Conservation (phyloP, 495 filamentous ascomycete species). For the Chaetomium cochliodes region DNA sequence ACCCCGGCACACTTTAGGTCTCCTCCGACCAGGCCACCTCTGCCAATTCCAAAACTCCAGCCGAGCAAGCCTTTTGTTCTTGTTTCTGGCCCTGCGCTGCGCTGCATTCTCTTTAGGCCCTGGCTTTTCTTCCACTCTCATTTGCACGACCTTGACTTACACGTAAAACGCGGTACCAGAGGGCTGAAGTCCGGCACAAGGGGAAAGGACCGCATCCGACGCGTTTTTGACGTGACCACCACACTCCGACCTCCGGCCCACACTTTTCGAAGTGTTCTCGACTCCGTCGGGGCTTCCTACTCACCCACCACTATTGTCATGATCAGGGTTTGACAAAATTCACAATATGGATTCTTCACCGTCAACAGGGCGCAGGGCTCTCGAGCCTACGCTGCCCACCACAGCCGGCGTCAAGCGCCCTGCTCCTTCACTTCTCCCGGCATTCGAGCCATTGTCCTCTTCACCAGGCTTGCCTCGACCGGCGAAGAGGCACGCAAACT, state of each 20-base stretch:
- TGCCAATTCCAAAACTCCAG: conserved; percentile 14
- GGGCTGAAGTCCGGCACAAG: conserved; percentile 4
- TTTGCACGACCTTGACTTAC: conserved; percentile 20
- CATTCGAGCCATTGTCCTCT: conserved; percentile 89
- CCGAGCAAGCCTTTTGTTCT: background rate
- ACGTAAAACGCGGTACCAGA: conserved; percentile 21
- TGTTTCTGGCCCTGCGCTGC: conserved; percentile 14
- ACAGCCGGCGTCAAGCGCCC: conserved; percentile 71
- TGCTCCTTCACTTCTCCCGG: conserved; percentile 76
- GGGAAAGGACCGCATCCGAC: conserved; percentile 29
- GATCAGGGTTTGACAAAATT: conserved; percentile 24
- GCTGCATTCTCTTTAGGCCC: conserved; percentile 2
- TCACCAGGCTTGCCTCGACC: conserved; percentile 79
- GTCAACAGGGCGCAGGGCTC: conserved; percentile 21
- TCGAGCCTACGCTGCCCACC: conserved; percentile 45
- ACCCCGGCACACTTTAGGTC: conserved; percentile 27
- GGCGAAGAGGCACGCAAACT: conserved; percentile 64
- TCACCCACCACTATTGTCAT: conserved; percentile 25
- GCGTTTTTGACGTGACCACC: conserved; percentile 30
- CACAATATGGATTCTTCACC: conserved; percentile 38
- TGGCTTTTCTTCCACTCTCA: background rate
- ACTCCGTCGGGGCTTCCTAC: conserved; percentile 3
- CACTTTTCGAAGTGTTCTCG: conserved; percentile 13
- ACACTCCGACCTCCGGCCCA: conserved; percentile 7
- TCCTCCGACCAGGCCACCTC: conserved; percentile 30